Evolutionary conservation across 495 filamentous ascomycete species (phyloP).

Genomic region (Astrocystis sublimbata): DNA sequence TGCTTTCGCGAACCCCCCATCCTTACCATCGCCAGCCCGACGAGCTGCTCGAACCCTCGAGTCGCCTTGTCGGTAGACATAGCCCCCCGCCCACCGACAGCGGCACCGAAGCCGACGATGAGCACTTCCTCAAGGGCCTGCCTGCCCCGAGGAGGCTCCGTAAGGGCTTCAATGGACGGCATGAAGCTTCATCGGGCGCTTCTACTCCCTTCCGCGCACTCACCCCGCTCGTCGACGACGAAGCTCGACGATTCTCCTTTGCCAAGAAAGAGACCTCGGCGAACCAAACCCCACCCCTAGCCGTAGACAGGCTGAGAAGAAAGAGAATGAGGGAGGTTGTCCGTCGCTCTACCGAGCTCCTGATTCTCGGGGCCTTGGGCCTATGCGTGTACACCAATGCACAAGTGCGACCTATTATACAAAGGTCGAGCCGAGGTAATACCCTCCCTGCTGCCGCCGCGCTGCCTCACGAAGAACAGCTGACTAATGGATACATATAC

Average conservation of each 20-base stretch:
- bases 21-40: conserved; percentile 64
- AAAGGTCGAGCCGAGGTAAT: conserved; percentile 38
- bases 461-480: not conserved
- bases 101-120: conserved; percentile 90
- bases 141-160: conserved; percentile 73
- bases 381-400: conserved; percentile 35
- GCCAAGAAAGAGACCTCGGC: conserved; percentile 24
- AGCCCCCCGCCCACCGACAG: conserved; percentile 75
- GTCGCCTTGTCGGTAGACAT: conserved; percentile 36
- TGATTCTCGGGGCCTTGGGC: conserved; percentile 47
- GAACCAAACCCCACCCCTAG: conserved; percentile 28
- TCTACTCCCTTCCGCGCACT: conserved; percentile 63
- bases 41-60: conserved; percentile 50
- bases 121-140: conserved; percentile 75
- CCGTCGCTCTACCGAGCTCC: conserved; percentile 44
- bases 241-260: conserved; percentile 34
- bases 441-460: not conserved
- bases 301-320: conserved; percentile 38
- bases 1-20: conserved; percentile 72
- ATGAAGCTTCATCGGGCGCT: conserved; percentile 47
- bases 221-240: conserved; percentile 57
- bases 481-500: not conserved
- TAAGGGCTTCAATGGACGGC: conserved; percentile 68
- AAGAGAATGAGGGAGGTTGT: conserved; percentile 48
- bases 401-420: conserved; percentile 36